These are phyloP conservation scores for Penicillium capsulatum DNA, from an alignment of 2,329 filamentous ascomycete genomes.

Conservation along the genomic window DNA sequence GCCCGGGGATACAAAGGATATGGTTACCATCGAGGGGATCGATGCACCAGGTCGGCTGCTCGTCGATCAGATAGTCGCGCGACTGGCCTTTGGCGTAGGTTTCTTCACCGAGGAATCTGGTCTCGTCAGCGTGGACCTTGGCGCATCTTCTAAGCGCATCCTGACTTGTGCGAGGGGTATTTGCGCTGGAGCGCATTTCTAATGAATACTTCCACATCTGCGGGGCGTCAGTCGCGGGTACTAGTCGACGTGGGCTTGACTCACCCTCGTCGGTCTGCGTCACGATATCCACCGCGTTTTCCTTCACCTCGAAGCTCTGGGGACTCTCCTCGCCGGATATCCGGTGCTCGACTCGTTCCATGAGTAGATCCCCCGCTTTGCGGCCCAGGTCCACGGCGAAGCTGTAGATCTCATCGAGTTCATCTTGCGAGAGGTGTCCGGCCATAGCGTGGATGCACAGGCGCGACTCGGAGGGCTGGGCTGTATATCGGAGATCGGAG, in stretches of 20 bases:
- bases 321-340: conserved; percentile 38
- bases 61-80: conserved; percentile 63
- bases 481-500: background rate
- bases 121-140: background rate
- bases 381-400: conserved; percentile 69
- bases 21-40: conserved; percentile 66
- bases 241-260: background rate
- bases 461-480: background rate
- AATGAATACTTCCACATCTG: conserved; percentile 70
- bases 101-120: conserved; percentile 72
- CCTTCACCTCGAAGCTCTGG: conserved; percentile 59
- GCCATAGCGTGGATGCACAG: conserved; percentile 17
- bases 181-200: conserved; percentile 53
- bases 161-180: conserved; percentile 65
- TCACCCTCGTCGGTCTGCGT: conserved; percentile 70
- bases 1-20: too few relatives aligned
- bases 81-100: conserved; percentile 66
- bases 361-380: conserved; percentile 63
- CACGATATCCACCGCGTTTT: conserved; percentile 71
- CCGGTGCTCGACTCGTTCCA: conserved; percentile 58
- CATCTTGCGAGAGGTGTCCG: conserved; percentile 29
- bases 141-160: conserved; percentile 8
- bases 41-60: conserved; percentile 66
- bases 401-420: conserved; percentile 62
- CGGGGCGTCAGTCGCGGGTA: conserved; percentile 2